phyloP scores from a whole-genome alignment of 805 yeast species.

The Saturnispora besseyi region DNA sequence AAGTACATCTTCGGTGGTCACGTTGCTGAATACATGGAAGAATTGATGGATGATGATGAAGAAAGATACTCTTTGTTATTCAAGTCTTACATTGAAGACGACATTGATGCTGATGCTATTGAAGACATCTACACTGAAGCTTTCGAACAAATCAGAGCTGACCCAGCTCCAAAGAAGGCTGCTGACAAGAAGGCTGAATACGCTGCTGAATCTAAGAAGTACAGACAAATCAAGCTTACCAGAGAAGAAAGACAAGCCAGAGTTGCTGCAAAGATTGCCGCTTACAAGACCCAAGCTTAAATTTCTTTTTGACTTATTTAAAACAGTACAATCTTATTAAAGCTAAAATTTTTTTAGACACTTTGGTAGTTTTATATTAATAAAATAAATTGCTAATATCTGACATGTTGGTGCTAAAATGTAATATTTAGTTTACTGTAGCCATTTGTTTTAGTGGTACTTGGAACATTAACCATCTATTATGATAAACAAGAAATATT shows the following conservation, averaged over 20 bases:
- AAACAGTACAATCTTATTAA: not conserved
- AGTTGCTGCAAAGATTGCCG: constrained; percentile 90
- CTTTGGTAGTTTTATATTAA: not conserved
- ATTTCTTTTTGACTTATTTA: constrained; percentile 14
- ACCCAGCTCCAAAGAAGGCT: constrained; percentile 86
- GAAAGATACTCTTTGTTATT: constrained; percentile 95
- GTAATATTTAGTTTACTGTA: not conserved
- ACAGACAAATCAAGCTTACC: constrained; percentile 82
- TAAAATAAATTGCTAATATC: not conserved
- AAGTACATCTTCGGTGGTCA: constrained; percentile 99
- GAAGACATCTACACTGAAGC: constrained; percentile 95
- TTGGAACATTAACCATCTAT: too few relatives aligned
- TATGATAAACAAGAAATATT: too few relatives aligned
- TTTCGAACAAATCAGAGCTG: constrained; percentile 92
- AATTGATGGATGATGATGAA: constrained; percentile 99
- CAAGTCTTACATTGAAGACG: constrained; percentile 95
- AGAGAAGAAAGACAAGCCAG: constrained; percentile 83
- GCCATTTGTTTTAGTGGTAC: too few relatives aligned
- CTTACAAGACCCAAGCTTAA: constrained; percentile 50
- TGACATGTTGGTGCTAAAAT: not conserved
- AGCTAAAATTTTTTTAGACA: not conserved
- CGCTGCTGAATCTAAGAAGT: constrained; percentile 94
- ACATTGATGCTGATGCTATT: constrained; percentile 90
- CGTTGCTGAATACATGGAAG: constrained; percentile 99
- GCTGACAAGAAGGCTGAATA: constrained; percentile 93